Evolutionary conservation across 1,139 yeast genomes (phyloP), one percentile per base, ranked within the genome.

Genomic region (Debaryomycetaceae sp.): DNA sequence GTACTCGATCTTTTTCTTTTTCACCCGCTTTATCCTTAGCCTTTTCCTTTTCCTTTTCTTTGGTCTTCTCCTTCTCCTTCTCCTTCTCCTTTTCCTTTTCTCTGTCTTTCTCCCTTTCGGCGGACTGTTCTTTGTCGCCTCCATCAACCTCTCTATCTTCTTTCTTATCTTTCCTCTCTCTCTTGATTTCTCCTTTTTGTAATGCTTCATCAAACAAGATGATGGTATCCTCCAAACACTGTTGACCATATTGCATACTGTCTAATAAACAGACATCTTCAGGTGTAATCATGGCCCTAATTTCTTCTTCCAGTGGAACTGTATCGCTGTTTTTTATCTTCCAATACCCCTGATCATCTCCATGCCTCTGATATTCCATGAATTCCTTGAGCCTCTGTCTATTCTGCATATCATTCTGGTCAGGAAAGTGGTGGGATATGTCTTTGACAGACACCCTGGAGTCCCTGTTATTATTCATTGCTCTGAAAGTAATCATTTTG

Each of bases 331-430:
- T 79, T 56, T 89, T 89, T 46, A 95, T 77, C 58, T 90, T 93
- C 99, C 99, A 95, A 59, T 73, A 87, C 3, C 98, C 97, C 59
- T 90, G 97, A 60, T 93, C 98, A 27, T 87, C 91, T 11, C 99
- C 99, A 38, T 86, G 83, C 55, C 98, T 76, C 67, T 91, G 98
- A 58, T 88, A 95, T 59, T 91, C 98, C 99, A 95, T 95, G 55
- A 95, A 95, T 65, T 95, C 99, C 63, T 95, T 95, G 49, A 95
- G 76, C 50, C 97, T 75, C 66, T 93, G 98, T 56, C 99, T 78
- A 59, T 90, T 93, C 63, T 95, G 99, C 90, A 93, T 91, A 60
- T 93, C 98, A 59, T 87, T 91, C 62, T 91, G 98, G 56, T 91
- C 98, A 0, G 99, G 99, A 59, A 95, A 95, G 68, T 93, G 98